A percentile compares a stretch with the other conserved stretches of the same genome.
These are phyloP conservation scores for Mrakia blollopis DNA, from an alignment of 768 basidiomycete species.

Conservation along the genomic window DNA sequence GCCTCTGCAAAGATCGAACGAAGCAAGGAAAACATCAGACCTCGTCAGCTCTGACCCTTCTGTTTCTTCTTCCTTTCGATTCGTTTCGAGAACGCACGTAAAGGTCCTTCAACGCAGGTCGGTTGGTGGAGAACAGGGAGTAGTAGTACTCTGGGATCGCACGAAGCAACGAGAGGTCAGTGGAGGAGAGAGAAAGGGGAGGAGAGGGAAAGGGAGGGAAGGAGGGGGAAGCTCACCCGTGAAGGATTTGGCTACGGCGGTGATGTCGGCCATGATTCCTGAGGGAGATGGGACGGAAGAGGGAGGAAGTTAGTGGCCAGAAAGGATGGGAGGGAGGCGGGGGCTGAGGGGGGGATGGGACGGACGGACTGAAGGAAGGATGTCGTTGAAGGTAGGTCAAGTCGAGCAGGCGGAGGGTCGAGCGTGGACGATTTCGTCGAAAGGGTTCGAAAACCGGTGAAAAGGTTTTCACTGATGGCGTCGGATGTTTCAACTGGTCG, in stretches of 20 bases:
- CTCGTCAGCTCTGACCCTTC: background rate
- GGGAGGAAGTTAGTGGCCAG: no score
- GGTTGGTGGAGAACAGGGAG: conserved; percentile 31
- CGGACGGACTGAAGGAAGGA: no score
- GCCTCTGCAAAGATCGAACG: conserved; percentile 5
- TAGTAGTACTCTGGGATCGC: conserved; percentile 31
- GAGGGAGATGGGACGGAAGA: no score
- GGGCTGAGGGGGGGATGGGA: no score
- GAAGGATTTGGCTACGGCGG: conserved; percentile 63
- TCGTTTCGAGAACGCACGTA: conserved; percentile 22
- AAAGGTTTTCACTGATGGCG: no score
- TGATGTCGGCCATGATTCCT: conserved; percentile 60
- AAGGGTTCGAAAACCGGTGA: no score
- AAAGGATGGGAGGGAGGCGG: no score
- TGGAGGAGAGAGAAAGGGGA: background rate
- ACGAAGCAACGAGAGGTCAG: background rate
- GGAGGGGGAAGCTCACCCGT: conserved; percentile 20
- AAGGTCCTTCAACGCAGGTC: conserved; percentile 31
- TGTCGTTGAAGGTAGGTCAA: no score
- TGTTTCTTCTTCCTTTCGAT: background rate
- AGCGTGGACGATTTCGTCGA: no score
- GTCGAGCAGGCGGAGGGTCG: no score
- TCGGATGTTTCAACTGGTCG: no score
- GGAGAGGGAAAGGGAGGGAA: background rate
- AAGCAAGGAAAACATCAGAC: background rate